phyloP scores from a whole-genome alignment of 1,284 basidiomycete species.

The Leccinum pachyderme region DNA sequence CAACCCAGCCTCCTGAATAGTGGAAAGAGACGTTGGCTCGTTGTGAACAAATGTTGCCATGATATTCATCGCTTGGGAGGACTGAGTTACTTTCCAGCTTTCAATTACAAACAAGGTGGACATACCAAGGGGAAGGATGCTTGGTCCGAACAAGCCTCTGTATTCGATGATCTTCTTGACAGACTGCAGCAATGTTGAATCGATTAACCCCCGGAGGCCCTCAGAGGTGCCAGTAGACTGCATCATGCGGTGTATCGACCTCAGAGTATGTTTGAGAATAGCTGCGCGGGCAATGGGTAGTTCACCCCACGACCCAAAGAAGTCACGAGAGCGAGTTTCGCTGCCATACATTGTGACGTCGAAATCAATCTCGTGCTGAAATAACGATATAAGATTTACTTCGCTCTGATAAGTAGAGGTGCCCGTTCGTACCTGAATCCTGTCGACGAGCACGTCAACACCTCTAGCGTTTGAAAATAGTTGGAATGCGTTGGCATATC shows the following conservation, averaged over 20 bases:
- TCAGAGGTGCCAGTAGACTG: slow-evolving; percentile 92
- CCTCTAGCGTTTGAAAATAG: slow-evolving; percentile 86
- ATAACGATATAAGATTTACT: slow-evolving; percentile 8
- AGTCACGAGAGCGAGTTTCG: slow-evolving; percentile 45
- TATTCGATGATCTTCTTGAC: slow-evolving; percentile 89
- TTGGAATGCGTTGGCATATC: slow-evolving; percentile 84
- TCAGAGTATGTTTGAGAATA: slow-evolving; percentile 86
- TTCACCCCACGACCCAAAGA: slow-evolving; percentile 56
- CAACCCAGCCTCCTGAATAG: slow-evolving; percentile 90
- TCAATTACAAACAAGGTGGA: neutral
- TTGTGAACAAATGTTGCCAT: slow-evolving; percentile 99
- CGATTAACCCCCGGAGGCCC: slow-evolving; percentile 91
- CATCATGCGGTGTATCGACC: slow-evolving; percentile 96
- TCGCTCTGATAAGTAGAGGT: neutral
- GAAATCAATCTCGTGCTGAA: slow-evolving; percentile 68
- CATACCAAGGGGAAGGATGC: slow-evolving; percentile 78
- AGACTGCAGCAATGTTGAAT: slow-evolving; percentile 84
- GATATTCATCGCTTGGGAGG: slow-evolving; percentile 83
- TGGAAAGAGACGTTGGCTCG: slow-evolving; percentile 91
- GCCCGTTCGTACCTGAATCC: slow-evolving; percentile 68
- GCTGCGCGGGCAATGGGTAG: slow-evolving; percentile 68
- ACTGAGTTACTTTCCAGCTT: slow-evolving; percentile 5
- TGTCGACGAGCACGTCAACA: slow-evolving; percentile 80
- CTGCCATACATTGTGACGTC: slow-evolving; percentile 59
- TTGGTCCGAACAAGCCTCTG: slow-evolving; percentile 82